phyloP scores from a whole-genome alignment of 192 early-diverging fungal genomes.

The Powellomyces hirtus region DNA sequence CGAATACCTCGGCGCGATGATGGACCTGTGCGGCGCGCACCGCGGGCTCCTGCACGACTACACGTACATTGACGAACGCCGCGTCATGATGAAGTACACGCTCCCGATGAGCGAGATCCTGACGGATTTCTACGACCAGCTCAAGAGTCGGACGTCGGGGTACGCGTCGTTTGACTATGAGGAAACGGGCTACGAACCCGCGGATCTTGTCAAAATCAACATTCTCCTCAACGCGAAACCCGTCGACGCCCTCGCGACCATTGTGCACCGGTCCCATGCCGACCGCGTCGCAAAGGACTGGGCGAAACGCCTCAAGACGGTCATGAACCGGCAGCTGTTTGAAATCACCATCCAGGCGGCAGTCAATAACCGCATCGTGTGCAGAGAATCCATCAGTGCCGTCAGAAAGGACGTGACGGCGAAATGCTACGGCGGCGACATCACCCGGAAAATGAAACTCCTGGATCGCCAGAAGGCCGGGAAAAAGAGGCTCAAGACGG shows the following conservation, averaged over 20 bases:
- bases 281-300: conserved; percentile 76
- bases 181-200: conserved; percentile 78
- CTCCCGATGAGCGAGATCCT: conserved; percentile 93
- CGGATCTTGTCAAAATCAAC: conserved; percentile 84
- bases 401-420: conserved; percentile 94
- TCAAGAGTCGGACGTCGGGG: conserved; percentile 88
- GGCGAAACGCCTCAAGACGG: conserved; percentile 75
- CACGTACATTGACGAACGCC: conserved; percentile 76
- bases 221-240: conserved; percentile 87
- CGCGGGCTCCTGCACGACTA: conserved; percentile 86
- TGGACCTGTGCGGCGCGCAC: conserved; percentile 58
- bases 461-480: conserved; percentile 93
- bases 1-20: conserved; percentile 48
- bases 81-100: conserved; percentile 72
- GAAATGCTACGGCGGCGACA: conserved; percentile 96
- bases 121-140: conserved; percentile 91
- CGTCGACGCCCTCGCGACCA: conserved; percentile 89
- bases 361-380: conserved; percentile 78
- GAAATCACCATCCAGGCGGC: conserved; percentile 92
- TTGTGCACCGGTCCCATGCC: conserved; percentile 73
- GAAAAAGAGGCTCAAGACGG: conserved; percentile 91
- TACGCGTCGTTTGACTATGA: conserved; percentile 95
- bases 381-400: conserved; percentile 81
- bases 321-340: conserved; percentile 87
- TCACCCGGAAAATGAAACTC: conserved; percentile 97